These are phyloP conservation scores for Brachypodium distachyon DNA, from an alignment of 202 grass and related monocot species.

Conservation along the genomic window DNA sequence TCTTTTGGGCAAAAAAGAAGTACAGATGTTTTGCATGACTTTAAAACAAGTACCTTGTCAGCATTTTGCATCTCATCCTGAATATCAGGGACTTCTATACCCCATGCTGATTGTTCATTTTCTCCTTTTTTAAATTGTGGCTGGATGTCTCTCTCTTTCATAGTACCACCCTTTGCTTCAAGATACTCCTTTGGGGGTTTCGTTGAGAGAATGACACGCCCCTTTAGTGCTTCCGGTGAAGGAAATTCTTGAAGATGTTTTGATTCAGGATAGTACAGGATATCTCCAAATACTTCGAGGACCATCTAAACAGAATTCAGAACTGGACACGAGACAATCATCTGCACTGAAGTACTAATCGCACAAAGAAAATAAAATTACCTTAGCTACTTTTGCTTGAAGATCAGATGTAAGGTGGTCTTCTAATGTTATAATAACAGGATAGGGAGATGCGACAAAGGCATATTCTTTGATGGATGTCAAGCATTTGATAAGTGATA, in stretches of 20 bases:
- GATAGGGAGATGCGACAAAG: conserved; percentile 90
- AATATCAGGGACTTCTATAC: conserved; percentile 73
- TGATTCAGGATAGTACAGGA: conserved; percentile 73
- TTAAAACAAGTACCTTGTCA: conserved; percentile 33
- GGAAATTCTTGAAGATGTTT: conserved; percentile 84
- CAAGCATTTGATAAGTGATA: conserved; percentile 83
- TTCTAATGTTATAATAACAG: conserved; percentile 97
- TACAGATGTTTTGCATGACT: not conserved
- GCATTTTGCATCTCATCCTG: conserved; percentile 47
- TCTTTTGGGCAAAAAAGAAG: not conserved
- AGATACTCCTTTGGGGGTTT: conserved; percentile 97
- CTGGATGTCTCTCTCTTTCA: conserved; percentile 37
- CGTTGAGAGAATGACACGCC: conserved; percentile 76
- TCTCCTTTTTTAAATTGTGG: conserved; percentile 31
- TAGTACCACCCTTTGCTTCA: conserved; percentile 44
- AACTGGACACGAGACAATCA: conserved; percentile 29
- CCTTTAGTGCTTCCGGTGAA: conserved; percentile 77
- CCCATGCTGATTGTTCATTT: conserved; percentile 63
- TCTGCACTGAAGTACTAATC: not conserved
- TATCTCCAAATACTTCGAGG: conserved; percentile 74
- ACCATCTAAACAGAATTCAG: conserved; percentile 78
- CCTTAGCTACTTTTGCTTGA: conserved; percentile 93
- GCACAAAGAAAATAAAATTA: conserved; percentile 36
- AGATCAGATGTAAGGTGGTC: conserved; percentile 91
- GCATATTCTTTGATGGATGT: conserved; percentile 93